Evolutionary conservation across 2,329 filamentous ascomycete genomes (phyloP).

Genomic region (Neospermospora avenae): DNA sequence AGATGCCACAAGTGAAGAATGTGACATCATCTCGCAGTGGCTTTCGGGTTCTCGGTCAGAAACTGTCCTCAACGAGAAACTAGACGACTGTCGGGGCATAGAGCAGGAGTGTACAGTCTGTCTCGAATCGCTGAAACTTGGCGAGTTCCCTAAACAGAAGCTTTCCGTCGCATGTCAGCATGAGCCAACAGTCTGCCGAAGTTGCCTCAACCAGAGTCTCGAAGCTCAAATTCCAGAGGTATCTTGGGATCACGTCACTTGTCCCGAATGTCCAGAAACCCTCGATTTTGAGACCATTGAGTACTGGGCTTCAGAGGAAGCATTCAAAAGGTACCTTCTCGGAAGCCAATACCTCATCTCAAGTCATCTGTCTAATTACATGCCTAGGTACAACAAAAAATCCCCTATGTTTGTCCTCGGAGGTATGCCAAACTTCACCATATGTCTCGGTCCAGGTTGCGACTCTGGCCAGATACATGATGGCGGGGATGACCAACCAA

Average conservation of each 20-base stretch:
- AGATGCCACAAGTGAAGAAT: too few relatives aligned
- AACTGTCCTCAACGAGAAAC: too few relatives aligned
- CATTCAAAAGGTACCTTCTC: slow-evolving; percentile 42
- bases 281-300: slow-evolving; percentile 46
- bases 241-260: slow-evolving; percentile 46
- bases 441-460: slow-evolving; percentile 50
- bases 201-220: slow-evolving; percentile 13
- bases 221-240: slow-evolving; percentile 14
- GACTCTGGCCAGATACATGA: slow-evolving; percentile 51
- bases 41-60: too few relatives aligned
- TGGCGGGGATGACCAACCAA: slow-evolving; percentile 39
- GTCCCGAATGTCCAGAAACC: slow-evolving; percentile 47
- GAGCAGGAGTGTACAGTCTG: neutral
- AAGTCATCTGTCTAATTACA: neutral
- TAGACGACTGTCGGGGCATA: too few relatives aligned
- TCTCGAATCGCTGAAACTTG: neutral
- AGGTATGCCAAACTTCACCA: slow-evolving; percentile 45
- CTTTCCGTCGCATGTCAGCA: slow-evolving; percentile 15
- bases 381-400: slow-evolving; percentile 43
- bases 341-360: too few relatives aligned
- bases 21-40: too few relatives aligned
- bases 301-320: slow-evolving; percentile 42
- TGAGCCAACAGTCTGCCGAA: slow-evolving; percentile 10
- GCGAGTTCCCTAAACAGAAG: neutral
- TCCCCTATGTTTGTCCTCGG: slow-evolving; percentile 43